Base-by-base conservation (phyloP, 306 rosid genomes). In the Alnus rubra region DNA sequence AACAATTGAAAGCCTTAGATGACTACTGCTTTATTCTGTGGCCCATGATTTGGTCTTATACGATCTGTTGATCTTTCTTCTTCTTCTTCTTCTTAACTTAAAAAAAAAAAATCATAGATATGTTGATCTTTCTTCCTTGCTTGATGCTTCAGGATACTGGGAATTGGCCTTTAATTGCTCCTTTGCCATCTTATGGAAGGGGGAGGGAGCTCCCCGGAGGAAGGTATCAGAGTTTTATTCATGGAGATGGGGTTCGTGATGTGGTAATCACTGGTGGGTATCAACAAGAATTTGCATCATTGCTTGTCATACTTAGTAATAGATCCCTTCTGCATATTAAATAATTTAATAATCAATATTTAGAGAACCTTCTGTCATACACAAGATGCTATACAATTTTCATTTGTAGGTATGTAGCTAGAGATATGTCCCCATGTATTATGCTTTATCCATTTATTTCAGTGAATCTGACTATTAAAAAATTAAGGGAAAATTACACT, bases 121-220 rank as follows among this genome's bases (percentile, higher is more conserved):
- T 45, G 37, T 69, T 54, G 15, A 58, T 70, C 50, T 52, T 5
- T 72, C 47, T 80, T 79, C 49, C 42, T 86, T 50, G 54, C 42
- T 83, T 76, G 73, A 78, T 87, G 82, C 28, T 82, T 71, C 82
- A 92, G 98, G 84, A 88, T 82, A 82, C 88, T 16, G 50, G 69
- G n/a, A 80, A 79, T 77, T 95, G 98, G 98, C 98, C 96, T 47
- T 78, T 95, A 78, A 86, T 88, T 69, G 89, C 91, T 60, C 98
- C 98, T 5, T 82, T 95, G 89, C 98, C 98, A 44, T 95, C 98
- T 75, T 92, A 91, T 78, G 98, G 97, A 74, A 89, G 98, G 70
- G 98, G 98, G 83, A 89, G 98, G 83, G 98, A 94, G 82, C 90
- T 78, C 19, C 95, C 91, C 72, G 98, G 97, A 60, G 97, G 87